Evolutionary conservation across 2,329 filamentous ascomycete genomes (phyloP), one percentile per base, ranked within the genome.

Genomic region (Periconia sp.): DNA sequence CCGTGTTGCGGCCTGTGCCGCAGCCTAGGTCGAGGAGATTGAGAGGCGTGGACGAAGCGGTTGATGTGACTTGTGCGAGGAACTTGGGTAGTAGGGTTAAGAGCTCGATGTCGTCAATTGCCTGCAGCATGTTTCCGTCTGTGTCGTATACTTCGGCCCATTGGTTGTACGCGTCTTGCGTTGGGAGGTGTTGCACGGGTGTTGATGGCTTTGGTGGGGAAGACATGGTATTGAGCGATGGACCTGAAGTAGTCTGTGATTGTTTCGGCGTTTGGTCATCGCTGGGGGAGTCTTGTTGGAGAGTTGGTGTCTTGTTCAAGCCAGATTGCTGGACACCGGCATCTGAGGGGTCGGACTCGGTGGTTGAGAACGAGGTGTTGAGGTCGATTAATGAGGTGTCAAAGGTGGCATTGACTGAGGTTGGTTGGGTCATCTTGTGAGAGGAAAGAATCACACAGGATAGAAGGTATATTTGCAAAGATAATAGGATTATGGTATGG

Each of bases 61-160:
- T 17, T 10, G 4, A 10, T 5, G 13, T 13, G 13, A 73, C 57
- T 9, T 61, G 57, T 2, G 56, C 43, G 3, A 83, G 54, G 31
- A 83, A 77, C 1, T 61, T 50, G 0, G 80, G 78, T 0, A 87
- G 73, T 0, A 84, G 59, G 1, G 58, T 56, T 11, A 66, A 59
- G 54, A 87, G 75, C 56, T 85, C 78, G 11, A 77, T 50, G 26
- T 81, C 79, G 59, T 88, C 85, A 13, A 86, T 74, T 1, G 78
- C 75, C 68, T 87, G 84, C 1, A 88, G 73, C 61, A 86, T 83
- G 60, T 87, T 87, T 22, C 80, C 80, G 50, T 87, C 83, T 22
- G 74, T 80, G 65, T 87, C 84, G 68, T 87, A 87, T 30, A 83
- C 71, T 46, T 73, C 52, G 6, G 77, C 72, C 78, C 77, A 80